Evolutionary conservation across 352 stramenopile genomes (phyloP), one percentile per base, ranked within the genome.

Genomic region (Pythium inflatum): DNA sequence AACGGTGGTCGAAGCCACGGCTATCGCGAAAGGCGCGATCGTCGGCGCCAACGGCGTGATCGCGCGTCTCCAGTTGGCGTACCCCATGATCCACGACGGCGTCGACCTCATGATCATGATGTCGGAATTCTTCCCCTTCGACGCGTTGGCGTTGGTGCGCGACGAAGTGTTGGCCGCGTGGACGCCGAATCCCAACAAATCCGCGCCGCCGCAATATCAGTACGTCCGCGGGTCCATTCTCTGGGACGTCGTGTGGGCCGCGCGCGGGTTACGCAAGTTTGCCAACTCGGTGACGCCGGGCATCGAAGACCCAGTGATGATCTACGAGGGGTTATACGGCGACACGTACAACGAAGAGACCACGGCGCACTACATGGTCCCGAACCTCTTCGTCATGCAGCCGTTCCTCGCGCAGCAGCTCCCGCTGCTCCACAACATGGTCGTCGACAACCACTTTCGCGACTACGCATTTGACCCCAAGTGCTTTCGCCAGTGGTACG

Each of bases 21-120:
- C 73, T 1, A 66, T 79, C 20, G 74, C 72, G 0, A 74, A 81
- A 24, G n/a, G 76, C n/a, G 74, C 77, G 1, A 81, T 79, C 28
- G 54, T 75, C 22, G 54, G 48, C 33, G 77, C 66, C 0, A 63
- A 24, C 4, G 55, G 66, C 2, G 56, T 78, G 9, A 74, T 69
- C 5, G 63, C 65, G 20, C 54, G 41, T 24, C 53, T 81, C 3
- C 66, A 80, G 63, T 34, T 75, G 22, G 51, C 51, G 5, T 78
- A 71, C 36, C 72, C 72, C 7, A 2, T 50, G 30, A 48, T 65
- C 31, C 20, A 55, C 12, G 45, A 57, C 45, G 58, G 40, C 30
- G 18, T 33, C 2, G 58, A 65, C 14, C 41, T 65, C 16, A 45
- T 45, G 41, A 33, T 56, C n/a, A 43, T 65, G 41, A 65, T 63